phyloP scores from a whole-genome alignment of 208 protist genomes.

The Trypanosoma vivax region DNA sequence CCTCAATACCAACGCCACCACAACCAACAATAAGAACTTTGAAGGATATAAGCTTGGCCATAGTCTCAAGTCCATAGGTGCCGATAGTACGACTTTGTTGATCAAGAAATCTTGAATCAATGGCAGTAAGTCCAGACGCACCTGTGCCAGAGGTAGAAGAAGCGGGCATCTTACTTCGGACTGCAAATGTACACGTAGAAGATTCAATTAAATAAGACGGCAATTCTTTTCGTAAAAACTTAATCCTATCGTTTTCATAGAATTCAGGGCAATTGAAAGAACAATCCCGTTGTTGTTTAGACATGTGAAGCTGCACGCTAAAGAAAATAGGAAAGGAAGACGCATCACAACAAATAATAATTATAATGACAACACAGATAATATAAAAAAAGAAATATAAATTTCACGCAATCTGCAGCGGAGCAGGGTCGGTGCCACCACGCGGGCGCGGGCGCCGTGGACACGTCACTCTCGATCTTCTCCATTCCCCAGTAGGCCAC shows the following conservation, averaged over 20 bases:
- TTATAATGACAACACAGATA: conserved; percentile 5
- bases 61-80: conserved; percentile 89
- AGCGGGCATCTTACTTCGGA: neutral
- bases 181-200: neutral
- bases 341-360: neutral
- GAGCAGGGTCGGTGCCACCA: conserved; percentile 2
- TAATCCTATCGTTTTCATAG: conserved; percentile 7
- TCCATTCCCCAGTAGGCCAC: conserved; percentile 26
- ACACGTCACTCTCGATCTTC: neutral
- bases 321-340: conserved; percentile 4
- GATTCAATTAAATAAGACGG: neutral
- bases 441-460: neutral
- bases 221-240: neutral
- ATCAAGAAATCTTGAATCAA: conserved; percentile 83
- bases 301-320: conserved; percentile 4
- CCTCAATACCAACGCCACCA: conserved; percentile 85
- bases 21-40: conserved; percentile 91
- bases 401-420: neutral
- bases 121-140: conserved; percentile 14
- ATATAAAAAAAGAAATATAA: conserved; percentile 9
- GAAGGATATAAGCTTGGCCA: conserved; percentile 84
- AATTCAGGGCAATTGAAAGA: conserved; percentile 9
- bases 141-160: neutral
- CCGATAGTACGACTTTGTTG: conserved; percentile 91
- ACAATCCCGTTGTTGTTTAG: conserved; percentile 3